A percentile compares a stretch with the other conserved stretches of the same genome.
Evolutionary conservation across 2,329 filamentous ascomycete species (phyloP).

Genomic region (Claviceps purpurea): DNA sequence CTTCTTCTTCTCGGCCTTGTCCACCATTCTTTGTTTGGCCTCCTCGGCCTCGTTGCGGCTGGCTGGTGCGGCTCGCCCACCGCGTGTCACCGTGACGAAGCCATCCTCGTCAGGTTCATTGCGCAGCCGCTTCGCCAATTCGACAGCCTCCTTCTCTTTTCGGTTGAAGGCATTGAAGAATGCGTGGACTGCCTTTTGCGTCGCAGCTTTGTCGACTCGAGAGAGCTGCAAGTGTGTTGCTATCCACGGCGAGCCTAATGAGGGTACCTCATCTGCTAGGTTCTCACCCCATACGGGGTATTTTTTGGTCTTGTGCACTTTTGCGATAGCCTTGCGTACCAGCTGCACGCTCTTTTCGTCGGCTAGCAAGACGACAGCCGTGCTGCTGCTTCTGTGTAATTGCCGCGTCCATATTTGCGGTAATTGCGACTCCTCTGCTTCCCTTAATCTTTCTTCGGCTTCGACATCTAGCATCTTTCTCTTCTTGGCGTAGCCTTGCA

Average conservation of each 20-base stretch:
- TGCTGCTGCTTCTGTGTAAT: constrained; percentile 60
- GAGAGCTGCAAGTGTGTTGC: constrained; percentile 56
- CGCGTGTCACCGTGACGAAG: constrained; percentile 81
- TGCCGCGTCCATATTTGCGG: constrained; percentile 62
- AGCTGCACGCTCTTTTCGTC: constrained; percentile 67
- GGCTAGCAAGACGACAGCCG: constrained; percentile 70
- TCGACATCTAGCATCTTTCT: constrained; percentile 34
- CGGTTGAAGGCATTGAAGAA: constrained; percentile 75
- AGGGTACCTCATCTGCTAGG: constrained; percentile 39
- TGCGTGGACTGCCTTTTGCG: constrained; percentile 66
- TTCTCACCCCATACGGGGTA: constrained; percentile 57
- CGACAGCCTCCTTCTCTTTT: constrained; percentile 52
- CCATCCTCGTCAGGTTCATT: constrained; percentile 87
- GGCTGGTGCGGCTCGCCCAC: constrained; percentile 61
- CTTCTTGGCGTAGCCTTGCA: constrained; percentile 26
- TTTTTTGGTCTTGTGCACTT: constrained; percentile 44
- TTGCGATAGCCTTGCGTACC: constrained; percentile 61
- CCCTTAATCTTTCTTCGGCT: constrained; percentile 37
- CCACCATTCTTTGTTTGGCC: constrained; percentile 42
- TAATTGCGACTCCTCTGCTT: constrained; percentile 47
- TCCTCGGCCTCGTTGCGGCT: constrained; percentile 57
- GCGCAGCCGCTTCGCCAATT: constrained; percentile 49
- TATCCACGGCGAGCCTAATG: constrained; percentile 43
- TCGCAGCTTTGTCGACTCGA: constrained; percentile 51
- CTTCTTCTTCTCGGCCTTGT: constrained; percentile 50